A percentile compares a stretch with the other conserved stretches of the same genome.
Conservation (phyloP, 306 rosid genomes). For the Castanea crenata region DNA sequence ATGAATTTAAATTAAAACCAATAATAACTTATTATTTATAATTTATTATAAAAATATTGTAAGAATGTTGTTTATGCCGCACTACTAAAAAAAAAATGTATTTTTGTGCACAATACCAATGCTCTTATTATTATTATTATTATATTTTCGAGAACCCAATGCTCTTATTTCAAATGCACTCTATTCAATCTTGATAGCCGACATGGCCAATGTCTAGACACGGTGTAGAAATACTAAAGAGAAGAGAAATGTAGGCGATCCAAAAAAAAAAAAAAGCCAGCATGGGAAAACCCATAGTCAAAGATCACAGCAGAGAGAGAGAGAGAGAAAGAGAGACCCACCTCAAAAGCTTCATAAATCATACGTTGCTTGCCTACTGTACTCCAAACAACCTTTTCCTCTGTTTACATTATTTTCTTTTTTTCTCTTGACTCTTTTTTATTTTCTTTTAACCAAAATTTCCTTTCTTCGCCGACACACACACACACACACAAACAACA, state of each 20-base stretch:
- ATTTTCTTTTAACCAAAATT: background rate
- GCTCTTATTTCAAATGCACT: no score
- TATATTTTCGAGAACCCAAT: no score
- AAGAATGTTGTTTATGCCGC: no score
- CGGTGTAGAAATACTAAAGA: constrained; percentile 13
- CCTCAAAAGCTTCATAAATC: background rate
- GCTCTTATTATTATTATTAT: no score
- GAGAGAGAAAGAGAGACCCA: background rate
- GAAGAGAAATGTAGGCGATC: constrained; percentile 20
- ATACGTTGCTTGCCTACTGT: constrained; percentile 9
- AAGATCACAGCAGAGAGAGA: no score
- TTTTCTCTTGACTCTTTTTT: background rate
- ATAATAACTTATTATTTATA: no score
- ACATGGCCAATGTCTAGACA: background rate
- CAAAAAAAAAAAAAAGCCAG: constrained; percentile 8
- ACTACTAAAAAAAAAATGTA: no score
- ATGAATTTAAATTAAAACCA: rapidly evolving
- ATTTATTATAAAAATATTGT: no score
- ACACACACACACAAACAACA: constrained; percentile 12
- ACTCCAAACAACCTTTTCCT: constrained; percentile 8
- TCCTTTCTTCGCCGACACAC: constrained; percentile 62
- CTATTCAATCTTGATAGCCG: background rate
- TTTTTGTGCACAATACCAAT: no score
- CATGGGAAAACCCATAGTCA: background rate
- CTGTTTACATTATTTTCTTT: constrained; percentile 3